Evolutionary conservation across 257 asterid genomes (phyloP).

Genomic region (Nemophila menziesii): DNA sequence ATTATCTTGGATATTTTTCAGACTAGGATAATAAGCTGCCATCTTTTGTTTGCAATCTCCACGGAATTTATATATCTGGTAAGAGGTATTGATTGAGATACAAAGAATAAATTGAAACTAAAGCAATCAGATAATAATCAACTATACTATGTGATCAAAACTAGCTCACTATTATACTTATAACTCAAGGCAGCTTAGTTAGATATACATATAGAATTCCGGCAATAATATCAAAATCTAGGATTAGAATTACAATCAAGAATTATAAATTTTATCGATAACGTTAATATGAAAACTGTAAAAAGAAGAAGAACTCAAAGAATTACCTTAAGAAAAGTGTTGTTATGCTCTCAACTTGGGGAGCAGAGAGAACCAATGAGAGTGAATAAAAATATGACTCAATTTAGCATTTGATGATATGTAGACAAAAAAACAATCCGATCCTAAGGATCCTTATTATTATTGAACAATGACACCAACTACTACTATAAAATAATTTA

Average conservation of each 20-base stretch:
- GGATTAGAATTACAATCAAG: slow-evolving; percentile 6
- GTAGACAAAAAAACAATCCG: slow-evolving; percentile 33
- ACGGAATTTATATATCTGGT: slow-evolving; percentile 6
- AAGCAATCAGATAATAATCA: not conserved
- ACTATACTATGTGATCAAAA: no score
- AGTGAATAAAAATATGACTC: slow-evolving; percentile 27
- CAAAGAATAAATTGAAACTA: slow-evolving; percentile 7
- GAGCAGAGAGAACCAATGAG: slow-evolving; percentile 24
- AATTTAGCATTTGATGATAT: slow-evolving; percentile 23
- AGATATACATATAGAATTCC: not conserved
- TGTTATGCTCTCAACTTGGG: slow-evolving; percentile 27
- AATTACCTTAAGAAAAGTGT: slow-evolving; percentile 29
- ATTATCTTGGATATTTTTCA: slow-evolving; percentile 34
- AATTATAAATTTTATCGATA: not conserved
- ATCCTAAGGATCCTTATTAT: slow-evolving; percentile 42
- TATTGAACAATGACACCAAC: slow-evolving; percentile 77
- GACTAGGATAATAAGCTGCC: slow-evolving; percentile 44
- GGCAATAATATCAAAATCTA: slow-evolving; percentile 6
- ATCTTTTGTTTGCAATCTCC: slow-evolving; percentile 18
- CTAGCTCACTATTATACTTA: no score
- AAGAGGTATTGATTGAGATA: slow-evolving; percentile 4
- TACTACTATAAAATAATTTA: slow-evolving; percentile 28
- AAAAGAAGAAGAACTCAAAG: not conserved
- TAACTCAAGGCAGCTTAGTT: not conserved
- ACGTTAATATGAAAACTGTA: slow-evolving; percentile 1